Evolutionary conservation across 768 basidiomycete genomes (phyloP), one percentile per base, ranked within the genome.

Genomic region (Psilocybe sp.): DNA sequence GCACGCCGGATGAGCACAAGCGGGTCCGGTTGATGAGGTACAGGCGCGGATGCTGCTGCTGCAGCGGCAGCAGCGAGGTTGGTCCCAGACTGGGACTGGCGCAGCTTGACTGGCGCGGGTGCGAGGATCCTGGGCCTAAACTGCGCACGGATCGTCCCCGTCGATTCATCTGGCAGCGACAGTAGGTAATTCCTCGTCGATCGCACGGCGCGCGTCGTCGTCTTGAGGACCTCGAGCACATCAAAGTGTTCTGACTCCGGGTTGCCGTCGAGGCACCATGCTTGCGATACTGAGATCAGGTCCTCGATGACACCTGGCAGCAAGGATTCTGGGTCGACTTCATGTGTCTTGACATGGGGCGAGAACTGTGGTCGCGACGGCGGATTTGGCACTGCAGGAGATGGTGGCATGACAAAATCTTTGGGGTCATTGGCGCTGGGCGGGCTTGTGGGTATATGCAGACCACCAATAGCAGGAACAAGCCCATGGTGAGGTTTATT

Each of bases 151-250:
- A 78, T 74, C 1, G 79, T 75, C 8, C 73, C 79, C 13, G 80
- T 72, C 1, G 77, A 79, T 50, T 92, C 88, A 60, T 92, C 85
- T 0, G 91, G 92, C 12, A 94, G 79, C 0, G 87, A 82, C 31
- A 94, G 72, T 15, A 93, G 70, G 64, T 93, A 94, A 63, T 90
- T 90, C 11, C 92, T 80, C 31, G 91, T 87, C 12, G 86, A 84
- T 32, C 93, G 82, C 41, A 97, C 83, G 4, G 89, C 83, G 36
- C 77, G 79, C 6, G 92, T 92, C 0, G 92, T 94, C 1, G 76
- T 81, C 65, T 90, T 86, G 50, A 96, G 79, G 4, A 84, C 72
- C 4, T 72, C 74, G 8, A 95, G 77, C 6, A 97, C 77, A 53
- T 90, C 87, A 43, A 81, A 68, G 15, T 59, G 44, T 12, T 46